Conservation (phyloP, 192 early-diverging fungal genomes). For the Coemansia guatemalensis region DNA sequence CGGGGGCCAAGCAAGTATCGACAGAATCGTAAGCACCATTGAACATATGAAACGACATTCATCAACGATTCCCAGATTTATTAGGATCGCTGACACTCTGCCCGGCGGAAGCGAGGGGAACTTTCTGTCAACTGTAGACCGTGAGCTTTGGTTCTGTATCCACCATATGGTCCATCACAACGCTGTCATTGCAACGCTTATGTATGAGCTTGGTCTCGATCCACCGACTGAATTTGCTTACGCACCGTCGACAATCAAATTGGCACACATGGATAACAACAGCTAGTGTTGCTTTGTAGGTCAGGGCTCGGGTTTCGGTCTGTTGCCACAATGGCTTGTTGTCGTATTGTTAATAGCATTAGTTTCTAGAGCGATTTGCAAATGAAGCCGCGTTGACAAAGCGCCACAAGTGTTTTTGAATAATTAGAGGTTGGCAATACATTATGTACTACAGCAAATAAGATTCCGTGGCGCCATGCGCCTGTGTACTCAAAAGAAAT, state of each 20-base stretch:
- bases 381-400: no score
- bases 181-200: slow-evolving; percentile 46
- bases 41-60: background rate
- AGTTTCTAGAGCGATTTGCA: no score
- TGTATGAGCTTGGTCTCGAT: slow-evolving; percentile 34
- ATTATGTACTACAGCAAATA: no score
- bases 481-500: no score
- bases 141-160: slow-evolving; percentile 57
- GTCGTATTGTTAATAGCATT: no score
- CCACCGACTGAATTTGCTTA: slow-evolving; percentile 42
- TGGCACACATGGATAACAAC: slow-evolving; percentile 6
- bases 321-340: no score
- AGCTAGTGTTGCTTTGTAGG: no score
- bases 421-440: no score
- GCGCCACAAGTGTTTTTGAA: no score
- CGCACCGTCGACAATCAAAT: slow-evolving; percentile 49
- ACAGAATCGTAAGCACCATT: background rate
- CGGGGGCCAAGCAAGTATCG: slow-evolving; percentile 17
- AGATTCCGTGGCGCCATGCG: no score
- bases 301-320: no score
- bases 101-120: slow-evolving; percentile 9
- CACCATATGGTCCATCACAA: slow-evolving; percentile 57
- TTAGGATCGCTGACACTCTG: slow-evolving; percentile 22
- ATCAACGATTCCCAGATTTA: background rate
- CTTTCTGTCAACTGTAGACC: slow-evolving; percentile 38